Base-by-base conservation (phyloP, 306 rosid genomes). In the Purshia tridentata region DNA sequence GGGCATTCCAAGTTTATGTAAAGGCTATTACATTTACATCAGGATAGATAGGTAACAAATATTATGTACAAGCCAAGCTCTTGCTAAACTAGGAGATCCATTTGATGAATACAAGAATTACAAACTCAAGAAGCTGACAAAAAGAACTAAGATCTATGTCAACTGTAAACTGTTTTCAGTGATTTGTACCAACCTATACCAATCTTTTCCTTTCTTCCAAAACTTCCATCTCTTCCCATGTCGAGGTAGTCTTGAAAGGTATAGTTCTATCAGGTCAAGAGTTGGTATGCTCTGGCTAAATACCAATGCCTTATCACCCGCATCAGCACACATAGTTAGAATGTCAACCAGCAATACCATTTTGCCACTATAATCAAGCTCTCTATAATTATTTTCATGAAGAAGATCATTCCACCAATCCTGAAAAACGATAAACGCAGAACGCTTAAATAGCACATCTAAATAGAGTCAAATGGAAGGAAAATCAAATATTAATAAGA, bases 251-350 rank as follows among this genome's bases (percentile, higher is more conserved):
- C 81, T 88, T 74, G 97, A 90, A 66, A 94, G 92, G 82, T 86
- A 89, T 70, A 85, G 85, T 83, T 94, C 98, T 59, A 94, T 94
- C 49, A 94, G 83, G 80, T 94, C 98, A 11, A 94, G 89, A 42
- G 97, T 94, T 23, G 95, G 97, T 79, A 94, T 94, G 88, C 98
- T 94, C 83, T 94, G 97, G 87, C 97, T 94, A 80, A 94, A 94
- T 80, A 94, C 95, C 81, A 94, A 86, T 48, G 89, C 99, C 86
- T 94, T 94, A 77, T 94, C 99, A 0, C 96, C 96, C 86, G 87
- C 84, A 42, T 82, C 84, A 80, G 97, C 88, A 82, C 92, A 85
- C 92, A 83, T 88, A 72, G 90, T 82, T 75, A 94, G 84, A 83
- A 94, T 84, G 75, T 94, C 99, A 15, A 91, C 79, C 62, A 94